Conservation (phyloP, 2,329 filamentous ascomycete species). For the Fusarium sp. region DNA sequence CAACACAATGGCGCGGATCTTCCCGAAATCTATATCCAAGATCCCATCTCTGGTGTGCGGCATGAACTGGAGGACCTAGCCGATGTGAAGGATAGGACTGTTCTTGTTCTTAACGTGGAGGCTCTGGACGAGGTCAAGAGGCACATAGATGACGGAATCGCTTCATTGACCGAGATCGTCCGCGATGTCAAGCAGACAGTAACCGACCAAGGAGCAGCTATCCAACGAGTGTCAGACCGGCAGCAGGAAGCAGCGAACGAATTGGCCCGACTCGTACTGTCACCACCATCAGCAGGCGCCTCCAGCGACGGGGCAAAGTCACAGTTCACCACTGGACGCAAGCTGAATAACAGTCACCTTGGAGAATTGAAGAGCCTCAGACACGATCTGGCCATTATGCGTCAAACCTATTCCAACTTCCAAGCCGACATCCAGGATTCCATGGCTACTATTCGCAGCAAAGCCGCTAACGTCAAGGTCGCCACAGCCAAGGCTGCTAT, state of each 20-base stretch:
- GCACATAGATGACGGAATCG: slow-evolving; percentile 93
- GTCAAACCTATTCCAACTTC: slow-evolving; percentile 93
- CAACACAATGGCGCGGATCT: slow-evolving; percentile 92
- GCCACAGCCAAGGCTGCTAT: slow-evolving; percentile 77
- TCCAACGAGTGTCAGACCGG: slow-evolving; percentile 89
- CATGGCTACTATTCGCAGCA: slow-evolving; percentile 84
- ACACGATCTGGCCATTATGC: slow-evolving; percentile 88
- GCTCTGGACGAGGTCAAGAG: slow-evolving; percentile 94
- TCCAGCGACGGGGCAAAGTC: slow-evolving; percentile 57
- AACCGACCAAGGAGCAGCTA: slow-evolving; percentile 82
- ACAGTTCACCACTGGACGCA: slow-evolving; percentile 53
- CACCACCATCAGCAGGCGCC: slow-evolving; percentile 59
- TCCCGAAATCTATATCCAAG: slow-evolving; percentile 98
- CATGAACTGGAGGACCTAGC: slow-evolving; percentile 94
- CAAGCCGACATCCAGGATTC: slow-evolving; percentile 88
- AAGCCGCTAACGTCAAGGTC: slow-evolving; percentile 84
- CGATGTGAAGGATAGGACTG: slow-evolving; percentile 94
- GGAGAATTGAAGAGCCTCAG: slow-evolving; percentile 84
- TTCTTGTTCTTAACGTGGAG: slow-evolving; percentile 95
- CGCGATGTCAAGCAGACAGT: slow-evolving; percentile 87
- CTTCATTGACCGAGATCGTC: slow-evolving; percentile 82
- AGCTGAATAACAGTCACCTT: slow-evolving; percentile 71
- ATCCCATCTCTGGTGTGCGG: slow-evolving; percentile 93
- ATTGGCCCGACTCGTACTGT: slow-evolving; percentile 72
- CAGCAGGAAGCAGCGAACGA: slow-evolving; percentile 92